phyloP scores from a whole-genome alignment of 2,329 filamentous ascomycete species.

The Chaetomium sp. region DNA sequence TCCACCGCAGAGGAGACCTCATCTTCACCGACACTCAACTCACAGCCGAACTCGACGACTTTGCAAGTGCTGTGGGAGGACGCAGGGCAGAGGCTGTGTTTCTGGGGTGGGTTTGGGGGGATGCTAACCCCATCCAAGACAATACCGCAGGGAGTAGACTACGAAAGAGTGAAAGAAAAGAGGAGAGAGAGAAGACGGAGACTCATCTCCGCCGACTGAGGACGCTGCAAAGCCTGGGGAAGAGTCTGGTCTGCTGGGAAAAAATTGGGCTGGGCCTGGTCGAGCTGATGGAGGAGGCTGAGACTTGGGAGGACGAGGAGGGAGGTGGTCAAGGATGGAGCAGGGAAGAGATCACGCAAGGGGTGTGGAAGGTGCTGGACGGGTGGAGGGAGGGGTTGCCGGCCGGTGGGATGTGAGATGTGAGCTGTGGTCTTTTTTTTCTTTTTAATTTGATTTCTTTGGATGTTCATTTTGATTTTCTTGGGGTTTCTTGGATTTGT shows the following conservation, averaged over 20 bases:
- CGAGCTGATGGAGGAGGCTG: neutral
- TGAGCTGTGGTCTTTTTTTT: neutral
- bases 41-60: no score
- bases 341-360: neutral
- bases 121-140: no score
- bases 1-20: no score
- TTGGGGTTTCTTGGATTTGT: no score
- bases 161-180: no score
- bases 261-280: conserved; percentile 1
- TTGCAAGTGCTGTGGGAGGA: no score
- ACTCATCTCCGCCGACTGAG: neutral
- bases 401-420: neutral
- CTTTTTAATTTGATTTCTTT: no score
- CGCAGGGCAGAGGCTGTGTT: no score
- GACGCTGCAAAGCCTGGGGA: conserved; percentile 7
- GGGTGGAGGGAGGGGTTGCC: conserved; percentile 2
- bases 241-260: conserved; percentile 10
- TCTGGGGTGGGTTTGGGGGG: no score
- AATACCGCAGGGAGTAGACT: no score
- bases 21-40: no score
- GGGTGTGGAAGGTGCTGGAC: neutral
- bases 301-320: neutral
- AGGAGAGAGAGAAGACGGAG: neutral
- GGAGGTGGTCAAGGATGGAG: neutral
- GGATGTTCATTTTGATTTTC: no score